These are phyloP conservation scores for Penicillium fimorum DNA, from an alignment of 495 filamentous ascomycete genomes.

Conservation along the genomic window DNA sequence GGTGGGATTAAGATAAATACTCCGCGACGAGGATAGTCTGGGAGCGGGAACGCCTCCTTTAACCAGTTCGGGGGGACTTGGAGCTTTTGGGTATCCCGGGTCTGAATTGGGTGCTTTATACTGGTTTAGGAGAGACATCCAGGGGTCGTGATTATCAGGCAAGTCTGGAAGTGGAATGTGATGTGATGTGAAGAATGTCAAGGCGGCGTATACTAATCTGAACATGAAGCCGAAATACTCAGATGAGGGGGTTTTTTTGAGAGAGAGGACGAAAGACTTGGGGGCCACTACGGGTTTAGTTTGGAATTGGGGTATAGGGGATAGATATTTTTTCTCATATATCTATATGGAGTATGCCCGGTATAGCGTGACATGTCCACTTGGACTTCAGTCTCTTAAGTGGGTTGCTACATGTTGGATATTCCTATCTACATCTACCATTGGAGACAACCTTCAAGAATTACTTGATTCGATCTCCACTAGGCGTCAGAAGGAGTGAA, in stretches of 20 bases:
- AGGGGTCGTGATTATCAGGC: neutral
- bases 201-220: neutral
- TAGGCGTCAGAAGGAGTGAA: constrained; percentile 2
- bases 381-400: neutral
- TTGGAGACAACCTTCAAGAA: neutral
- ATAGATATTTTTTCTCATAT: neutral
- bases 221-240: neutral
- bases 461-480: constrained; percentile 11
- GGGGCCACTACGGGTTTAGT: neutral
- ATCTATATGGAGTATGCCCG: neutral
- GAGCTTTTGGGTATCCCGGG: neutral
- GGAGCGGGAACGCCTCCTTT: neutral
- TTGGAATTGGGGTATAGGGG: neutral
- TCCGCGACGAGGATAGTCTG: neutral
- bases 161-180: neutral
- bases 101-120: neutral
- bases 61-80: neutral
- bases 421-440: neutral
- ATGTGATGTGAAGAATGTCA: neutral
- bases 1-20: constrained; percentile 1
- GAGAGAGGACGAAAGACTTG: neutral
- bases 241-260: neutral
- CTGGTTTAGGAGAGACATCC: neutral
- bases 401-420: neutral
- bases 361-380: neutral